Percentiles rank a stretch among this genome's conserved stretches.
Conservation (phyloP, 179 eudicot genomes). For the Actinidia arguta region DNA sequence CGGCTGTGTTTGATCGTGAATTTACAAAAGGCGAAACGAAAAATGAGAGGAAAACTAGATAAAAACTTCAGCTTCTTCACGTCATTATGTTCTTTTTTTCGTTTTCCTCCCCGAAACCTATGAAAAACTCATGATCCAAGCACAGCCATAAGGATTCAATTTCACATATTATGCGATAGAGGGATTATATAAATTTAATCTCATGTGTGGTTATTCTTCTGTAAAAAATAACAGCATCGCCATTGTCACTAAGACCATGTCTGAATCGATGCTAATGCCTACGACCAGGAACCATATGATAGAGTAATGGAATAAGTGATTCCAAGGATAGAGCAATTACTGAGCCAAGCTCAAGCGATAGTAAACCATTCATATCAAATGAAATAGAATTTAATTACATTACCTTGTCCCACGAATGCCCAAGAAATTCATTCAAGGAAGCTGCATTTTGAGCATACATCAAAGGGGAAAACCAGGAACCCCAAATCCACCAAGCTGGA, state of each 20-base stretch:
- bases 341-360: neutral
- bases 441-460: conserved; percentile 99
- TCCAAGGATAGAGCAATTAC: too few relatives aligned
- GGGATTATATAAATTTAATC: conserved; percentile 3
- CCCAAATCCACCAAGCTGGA: conserved; percentile 94
- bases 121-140: neutral
- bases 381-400: neutral
- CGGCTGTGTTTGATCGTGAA: too few relatives aligned
- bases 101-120: neutral
- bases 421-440: conserved; percentile 90
- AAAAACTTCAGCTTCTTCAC: too few relatives aligned
- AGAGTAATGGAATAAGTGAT: too few relatives aligned
- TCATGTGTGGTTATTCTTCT: neutral
- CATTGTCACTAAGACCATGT: neutral
- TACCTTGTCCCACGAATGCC: conserved; percentile 93
- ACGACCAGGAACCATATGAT: neutral
- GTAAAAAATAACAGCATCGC: neutral
- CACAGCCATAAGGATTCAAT: neutral
- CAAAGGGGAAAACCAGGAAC: conserved; percentile 96
- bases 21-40: too few relatives aligned
- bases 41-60: too few relatives aligned
- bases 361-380: neutral
- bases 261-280: neutral
- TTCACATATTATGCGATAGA: neutral
- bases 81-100: too few relatives aligned